Conservation (phyloP, 148 eudicot genomes). For the Beta vulgaris region DNA sequence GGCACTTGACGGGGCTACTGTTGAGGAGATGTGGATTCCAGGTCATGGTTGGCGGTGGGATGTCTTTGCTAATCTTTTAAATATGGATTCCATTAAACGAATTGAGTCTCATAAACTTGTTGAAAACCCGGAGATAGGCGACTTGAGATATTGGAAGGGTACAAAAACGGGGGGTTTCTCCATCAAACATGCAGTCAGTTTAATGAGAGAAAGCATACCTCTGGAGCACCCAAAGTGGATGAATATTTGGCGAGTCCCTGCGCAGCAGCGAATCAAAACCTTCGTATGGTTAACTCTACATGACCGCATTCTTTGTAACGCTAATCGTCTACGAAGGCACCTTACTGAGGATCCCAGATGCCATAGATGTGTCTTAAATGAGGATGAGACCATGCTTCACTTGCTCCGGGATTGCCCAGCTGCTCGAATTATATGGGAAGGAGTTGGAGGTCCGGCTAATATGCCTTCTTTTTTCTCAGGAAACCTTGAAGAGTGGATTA, state of each 20-base stretch:
- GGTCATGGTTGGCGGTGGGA: too few relatives aligned
- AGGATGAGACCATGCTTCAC: neutral
- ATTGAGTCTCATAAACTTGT: neutral
- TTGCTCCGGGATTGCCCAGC: neutral
- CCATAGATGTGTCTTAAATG: too few relatives aligned
- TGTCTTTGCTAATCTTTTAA: too few relatives aligned
- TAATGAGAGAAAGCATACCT: neutral
- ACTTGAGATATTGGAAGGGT: neutral
- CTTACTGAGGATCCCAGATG: neutral
- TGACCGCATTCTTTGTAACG: neutral
- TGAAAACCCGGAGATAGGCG: neutral
- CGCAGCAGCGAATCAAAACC: neutral
- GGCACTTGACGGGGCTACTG: too few relatives aligned
- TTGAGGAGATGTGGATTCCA: too few relatives aligned
- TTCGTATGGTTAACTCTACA: neutral
- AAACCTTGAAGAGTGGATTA: neutral
- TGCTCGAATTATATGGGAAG: neutral
- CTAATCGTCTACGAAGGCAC: neutral
- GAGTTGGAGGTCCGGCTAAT: neutral
- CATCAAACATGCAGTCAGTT: neutral
- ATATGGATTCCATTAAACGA: too few relatives aligned
- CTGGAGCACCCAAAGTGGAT: neutral
- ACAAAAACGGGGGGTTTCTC: neutral
- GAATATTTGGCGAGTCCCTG: neutral
- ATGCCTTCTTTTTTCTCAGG: neutral